Conservation (phyloP, 768 basidiomycete species). For the Lepiota subincarnata region DNA sequence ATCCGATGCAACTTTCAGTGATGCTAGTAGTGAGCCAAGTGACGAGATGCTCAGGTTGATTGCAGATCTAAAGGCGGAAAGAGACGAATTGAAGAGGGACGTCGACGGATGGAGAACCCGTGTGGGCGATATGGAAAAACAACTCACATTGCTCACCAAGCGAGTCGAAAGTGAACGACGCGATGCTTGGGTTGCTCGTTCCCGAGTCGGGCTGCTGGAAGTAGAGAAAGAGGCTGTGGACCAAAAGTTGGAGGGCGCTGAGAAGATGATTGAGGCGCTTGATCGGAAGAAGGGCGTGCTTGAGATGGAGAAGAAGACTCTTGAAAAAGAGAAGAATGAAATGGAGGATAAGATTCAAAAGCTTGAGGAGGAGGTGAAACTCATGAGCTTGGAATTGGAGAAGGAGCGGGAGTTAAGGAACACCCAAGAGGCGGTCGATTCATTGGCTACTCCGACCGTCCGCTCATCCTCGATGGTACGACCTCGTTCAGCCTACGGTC, state of each 20-base stretch:
- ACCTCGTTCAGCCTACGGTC: slow-evolving; percentile 14
- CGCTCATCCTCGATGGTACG: slow-evolving; percentile 21
- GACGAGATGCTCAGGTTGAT: slow-evolving; percentile 79
- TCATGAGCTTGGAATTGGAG: slow-evolving; percentile 25
- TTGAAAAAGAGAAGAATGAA: slow-evolving; percentile 33
- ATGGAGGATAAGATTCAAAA: slow-evolving; percentile 30
- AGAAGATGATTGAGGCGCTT: slow-evolving; percentile 24
- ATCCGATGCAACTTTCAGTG: slow-evolving; percentile 38
- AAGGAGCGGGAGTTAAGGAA: slow-evolving; percentile 21
- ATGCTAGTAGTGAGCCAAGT: slow-evolving; percentile 45
- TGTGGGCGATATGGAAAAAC: slow-evolving; percentile 73
- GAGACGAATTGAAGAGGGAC: slow-evolving; percentile 86
- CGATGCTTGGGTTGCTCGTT: slow-evolving; percentile 83
- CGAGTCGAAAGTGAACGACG: slow-evolving; percentile 75
- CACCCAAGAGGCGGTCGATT: slow-evolving; percentile 24
- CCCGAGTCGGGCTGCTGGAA: slow-evolving; percentile 60
- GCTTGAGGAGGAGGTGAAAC: slow-evolving; percentile 51
- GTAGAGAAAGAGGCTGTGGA: slow-evolving; percentile 60
- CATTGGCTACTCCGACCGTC: slow-evolving; percentile 45
- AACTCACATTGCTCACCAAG: slow-evolving; percentile 57
- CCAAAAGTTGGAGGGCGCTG: slow-evolving; percentile 39
- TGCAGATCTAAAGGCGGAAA: slow-evolving; percentile 78
- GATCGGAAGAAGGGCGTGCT: slow-evolving; percentile 24
- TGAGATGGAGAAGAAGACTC: slow-evolving; percentile 22
- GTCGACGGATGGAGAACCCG: slow-evolving; percentile 83